Evolutionary conservation across 768 basidiomycete species (phyloP), one percentile per base, ranked within the genome.

Genomic region (Trametes cinnabarina): DNA sequence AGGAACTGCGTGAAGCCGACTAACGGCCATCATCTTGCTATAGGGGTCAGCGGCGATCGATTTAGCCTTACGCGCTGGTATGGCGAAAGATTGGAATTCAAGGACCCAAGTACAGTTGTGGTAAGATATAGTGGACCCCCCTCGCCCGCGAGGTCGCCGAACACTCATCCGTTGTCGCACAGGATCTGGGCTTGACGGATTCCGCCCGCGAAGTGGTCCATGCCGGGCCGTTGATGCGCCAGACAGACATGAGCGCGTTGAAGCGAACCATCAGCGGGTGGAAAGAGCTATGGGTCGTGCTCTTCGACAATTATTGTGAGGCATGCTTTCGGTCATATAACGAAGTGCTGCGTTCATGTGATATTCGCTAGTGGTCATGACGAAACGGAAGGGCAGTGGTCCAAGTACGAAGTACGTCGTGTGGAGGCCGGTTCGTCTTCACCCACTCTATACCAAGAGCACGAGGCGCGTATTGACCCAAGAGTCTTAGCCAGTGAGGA

Each of bases 251-350:
- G 17, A 47, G 54, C 32, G 50, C 60, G 23, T 40, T 61, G 20
- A 57, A 57, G 41, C 50, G 60, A 39, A 51, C 50, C 46, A 39
- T 61, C 42, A 47, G 42, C 23, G 55, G 52, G 35, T 61, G 60
- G 60, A 61, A 61, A 51, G 50, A 47, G 44, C 60, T 61, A 22
- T 61, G 50, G 55, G 60, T 61, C 40, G 47, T 61, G 15, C 40
- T 61, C 22, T 57, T 61, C 26, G 60, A 61, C 19, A 61, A 61
- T 32, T 61, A 61, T 11, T 25, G 60, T 61, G 19, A 35, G 60
- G n/a, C n/a, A n/a, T n/a, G n/a, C n/a, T n/a, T n/a, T n/a, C n/a
- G n/a, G n/a, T n/a, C n/a, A n/a, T n/a, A n/a, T n/a, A n/a, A n/a
- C n/a, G n/a, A n/a, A n/a, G n/a, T n/a, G n/a, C n/a, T n/a, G n/a